These are phyloP conservation scores for Cystobasidiopsis lactophilus DNA, from an alignment of 768 basidiomycete genomes.

Conservation along the genomic window DNA sequence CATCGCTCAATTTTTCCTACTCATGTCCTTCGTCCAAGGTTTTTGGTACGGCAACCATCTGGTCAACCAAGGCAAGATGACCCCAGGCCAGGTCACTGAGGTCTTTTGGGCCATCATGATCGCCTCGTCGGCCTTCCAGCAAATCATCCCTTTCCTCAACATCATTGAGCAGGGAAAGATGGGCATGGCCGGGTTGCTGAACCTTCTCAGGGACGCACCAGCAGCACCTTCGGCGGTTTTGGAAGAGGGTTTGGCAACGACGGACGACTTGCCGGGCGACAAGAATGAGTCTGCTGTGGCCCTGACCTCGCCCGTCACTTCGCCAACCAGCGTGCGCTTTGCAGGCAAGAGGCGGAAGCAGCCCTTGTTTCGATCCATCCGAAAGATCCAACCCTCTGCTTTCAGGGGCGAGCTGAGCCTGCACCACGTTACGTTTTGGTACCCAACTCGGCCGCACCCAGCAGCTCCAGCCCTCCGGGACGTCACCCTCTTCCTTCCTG, in stretches of 20 bases:
- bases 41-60: conserved; percentile 90
- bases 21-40: conserved; percentile 84
- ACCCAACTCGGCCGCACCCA: conserved; percentile 41
- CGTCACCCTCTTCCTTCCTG: conserved; percentile 46
- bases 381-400: conserved; percentile 27
- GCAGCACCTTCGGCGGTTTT: conserved; percentile 3
- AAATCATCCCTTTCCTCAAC: conserved; percentile 62
- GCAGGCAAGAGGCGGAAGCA: not conserved
- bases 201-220: conserved; percentile 32
- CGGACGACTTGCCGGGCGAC: not conserved
- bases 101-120: conserved; percentile 96
- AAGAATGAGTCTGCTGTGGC: conserved; percentile 1
- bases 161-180: conserved; percentile 59
- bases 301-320: not conserved
- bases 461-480: conserved; percentile 37
- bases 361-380: not conserved
- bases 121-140: conserved; percentile 65
- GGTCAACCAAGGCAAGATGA: conserved; percentile 49
- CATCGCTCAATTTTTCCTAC: conserved; percentile 53
- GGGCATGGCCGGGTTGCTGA: conserved; percentile 46
- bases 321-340: not conserved
- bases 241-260: not conserved
- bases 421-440: conserved; percentile 41
- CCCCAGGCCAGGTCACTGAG: conserved; percentile 67
- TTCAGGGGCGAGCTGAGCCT: conserved; percentile 53